Conservation (phyloP, 148 eudicot genomes). For the Vaccinium myrtillus region DNA sequence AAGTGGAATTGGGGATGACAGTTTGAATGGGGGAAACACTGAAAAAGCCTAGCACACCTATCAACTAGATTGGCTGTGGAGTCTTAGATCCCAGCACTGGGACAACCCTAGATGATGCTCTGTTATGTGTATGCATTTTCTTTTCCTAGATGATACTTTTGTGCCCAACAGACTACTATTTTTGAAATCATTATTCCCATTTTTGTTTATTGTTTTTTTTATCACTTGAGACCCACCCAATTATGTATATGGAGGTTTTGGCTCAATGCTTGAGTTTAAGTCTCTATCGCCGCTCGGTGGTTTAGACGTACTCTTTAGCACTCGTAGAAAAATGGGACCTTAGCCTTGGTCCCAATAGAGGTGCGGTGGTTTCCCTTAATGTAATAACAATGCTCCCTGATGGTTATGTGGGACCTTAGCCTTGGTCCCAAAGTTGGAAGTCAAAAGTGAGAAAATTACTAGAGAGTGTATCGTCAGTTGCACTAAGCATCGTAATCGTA, state of each 20-base stretch:
- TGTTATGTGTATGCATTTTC: background rate
- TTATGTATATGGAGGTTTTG: background rate
- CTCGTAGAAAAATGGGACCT: too few relatives aligned
- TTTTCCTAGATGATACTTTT: background rate
- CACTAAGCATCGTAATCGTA: too few relatives aligned
- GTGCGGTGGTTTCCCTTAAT: too few relatives aligned
- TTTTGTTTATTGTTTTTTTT: background rate
- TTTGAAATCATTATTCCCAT: constrained; percentile 12
- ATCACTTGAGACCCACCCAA: constrained; percentile 5
- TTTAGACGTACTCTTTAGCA: too few relatives aligned
- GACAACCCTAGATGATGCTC: constrained; percentile 12
- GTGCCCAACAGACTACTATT: constrained; percentile 11
- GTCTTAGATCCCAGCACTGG: constrained; percentile 31
- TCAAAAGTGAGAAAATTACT: too few relatives aligned
- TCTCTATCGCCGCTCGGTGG: background rate
- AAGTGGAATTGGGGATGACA: constrained; percentile 28
- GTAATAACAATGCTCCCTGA: too few relatives aligned
- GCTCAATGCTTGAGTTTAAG: background rate
- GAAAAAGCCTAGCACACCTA: constrained; percentile 18
- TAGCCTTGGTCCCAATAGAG: too few relatives aligned
- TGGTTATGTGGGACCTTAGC: too few relatives aligned
- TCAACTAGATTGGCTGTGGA: constrained; percentile 23
- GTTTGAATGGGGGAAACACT: constrained; percentile 31
- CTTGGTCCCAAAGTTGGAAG: too few relatives aligned
- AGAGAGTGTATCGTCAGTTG: too few relatives aligned